Evolutionary conservation across 345 rosid species (phyloP).

Genomic region (Eucalyptus marginata): DNA sequence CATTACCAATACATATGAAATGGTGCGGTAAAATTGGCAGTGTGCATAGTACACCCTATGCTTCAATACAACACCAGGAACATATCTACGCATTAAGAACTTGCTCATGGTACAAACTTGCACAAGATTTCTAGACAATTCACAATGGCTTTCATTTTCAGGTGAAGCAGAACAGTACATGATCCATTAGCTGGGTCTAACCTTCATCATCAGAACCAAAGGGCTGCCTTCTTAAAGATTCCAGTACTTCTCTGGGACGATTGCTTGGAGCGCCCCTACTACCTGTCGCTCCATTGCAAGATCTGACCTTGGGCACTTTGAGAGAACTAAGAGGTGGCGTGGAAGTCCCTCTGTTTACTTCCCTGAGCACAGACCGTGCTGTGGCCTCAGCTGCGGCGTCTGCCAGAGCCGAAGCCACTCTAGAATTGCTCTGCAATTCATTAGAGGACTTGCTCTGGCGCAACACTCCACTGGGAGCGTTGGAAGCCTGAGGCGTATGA

Average conservation of each 20-base stretch:
- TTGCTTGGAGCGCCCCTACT: slow-evolving; percentile 6
- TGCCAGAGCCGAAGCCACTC: slow-evolving; percentile 57
- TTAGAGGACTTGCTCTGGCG: neutral
- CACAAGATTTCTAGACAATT: neutral
- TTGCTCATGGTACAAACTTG: neutral
- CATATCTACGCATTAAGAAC: neutral
- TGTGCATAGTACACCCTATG: neutral
- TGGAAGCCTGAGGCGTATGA: slow-evolving; percentile 6
- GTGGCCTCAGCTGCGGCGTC: slow-evolving; percentile 52
- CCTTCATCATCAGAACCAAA: slow-evolving; percentile 63
- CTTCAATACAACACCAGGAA: neutral
- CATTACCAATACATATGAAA: neutral
- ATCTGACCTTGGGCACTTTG: slow-evolving; percentile 58
- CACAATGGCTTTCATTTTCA: neutral
- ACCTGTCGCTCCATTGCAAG: slow-evolving; percentile 15
- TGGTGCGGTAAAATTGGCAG: neutral
- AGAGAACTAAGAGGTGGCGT: slow-evolving; percentile 72
- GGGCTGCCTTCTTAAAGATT: slow-evolving; percentile 67
- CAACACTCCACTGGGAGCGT: neutral
- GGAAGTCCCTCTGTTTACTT: slow-evolving; percentile 42
- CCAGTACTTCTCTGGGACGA: slow-evolving; percentile 50
- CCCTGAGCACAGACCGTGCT: slow-evolving; percentile 63
- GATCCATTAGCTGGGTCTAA: neutral
- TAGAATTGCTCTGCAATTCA: slow-evolving; percentile 9
- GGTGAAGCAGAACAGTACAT: neutral